Percentiles rank a stretch among this genome's conserved stretches.
phyloP scores from a whole-genome alignment of 345 rosid species.

The Melaleuca alternifolia region DNA sequence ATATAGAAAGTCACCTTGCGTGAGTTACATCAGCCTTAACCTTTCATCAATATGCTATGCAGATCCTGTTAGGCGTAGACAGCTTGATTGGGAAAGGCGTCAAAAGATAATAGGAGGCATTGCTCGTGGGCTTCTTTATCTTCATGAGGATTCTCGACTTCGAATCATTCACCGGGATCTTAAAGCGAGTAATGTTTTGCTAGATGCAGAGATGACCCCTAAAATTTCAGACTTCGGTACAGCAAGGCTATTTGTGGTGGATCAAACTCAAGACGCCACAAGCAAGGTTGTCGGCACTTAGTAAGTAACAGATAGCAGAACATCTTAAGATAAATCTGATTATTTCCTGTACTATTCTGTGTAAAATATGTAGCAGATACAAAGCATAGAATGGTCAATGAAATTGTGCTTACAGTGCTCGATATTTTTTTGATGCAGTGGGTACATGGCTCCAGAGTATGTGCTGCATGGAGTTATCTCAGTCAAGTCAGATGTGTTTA shows the following conservation, averaged over 20 bases:
- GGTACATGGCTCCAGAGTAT: not conserved
- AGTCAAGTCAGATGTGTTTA: not conserved
- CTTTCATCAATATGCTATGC: not conserved
- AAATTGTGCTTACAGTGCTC: not conserved
- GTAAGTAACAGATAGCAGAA: not conserved
- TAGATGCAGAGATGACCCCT: not conserved
- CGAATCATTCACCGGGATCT: not conserved
- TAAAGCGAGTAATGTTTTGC: not conserved
- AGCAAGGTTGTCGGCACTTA: not conserved
- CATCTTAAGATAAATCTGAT: not conserved
- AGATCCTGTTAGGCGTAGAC: not conserved
- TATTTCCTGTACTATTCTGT: not conserved
- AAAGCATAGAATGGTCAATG: not conserved
- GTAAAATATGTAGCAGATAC: not conserved
- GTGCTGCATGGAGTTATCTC: not conserved
- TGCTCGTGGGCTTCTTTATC: not conserved
- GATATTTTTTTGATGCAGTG: not conserved
- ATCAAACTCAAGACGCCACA: not conserved
- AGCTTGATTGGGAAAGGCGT: not conserved
- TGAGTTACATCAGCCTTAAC: not conserved
- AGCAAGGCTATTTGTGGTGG: not conserved
- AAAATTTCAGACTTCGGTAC: not conserved
- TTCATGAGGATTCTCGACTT: not conserved
- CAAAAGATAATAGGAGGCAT: not conserved
- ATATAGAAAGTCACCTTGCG: rapidly evolving